Percentiles rank a stretch among this genome's conserved stretches.
Conservation (phyloP, 768 basidiomycete genomes). For the Mycena metata region DNA sequence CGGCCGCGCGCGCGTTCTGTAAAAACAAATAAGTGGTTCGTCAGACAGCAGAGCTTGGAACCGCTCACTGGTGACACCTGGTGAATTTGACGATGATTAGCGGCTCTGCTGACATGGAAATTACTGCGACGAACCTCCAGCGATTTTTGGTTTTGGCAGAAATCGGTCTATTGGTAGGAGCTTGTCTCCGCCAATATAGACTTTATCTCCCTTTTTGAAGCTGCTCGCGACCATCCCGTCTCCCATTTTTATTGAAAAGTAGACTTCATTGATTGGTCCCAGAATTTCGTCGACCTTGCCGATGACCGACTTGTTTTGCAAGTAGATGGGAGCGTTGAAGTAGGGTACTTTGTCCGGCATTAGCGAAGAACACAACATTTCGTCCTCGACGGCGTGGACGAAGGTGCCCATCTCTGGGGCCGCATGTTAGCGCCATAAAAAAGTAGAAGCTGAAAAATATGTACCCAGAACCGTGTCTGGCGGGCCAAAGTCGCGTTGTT, state of each 20-base stretch:
- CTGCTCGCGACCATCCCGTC: constrained; percentile 95
- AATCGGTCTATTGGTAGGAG: constrained; percentile 96
- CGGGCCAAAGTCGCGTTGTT: constrained; percentile 81
- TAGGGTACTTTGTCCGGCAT: constrained; percentile 94
- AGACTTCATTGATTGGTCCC: constrained; percentile 99
- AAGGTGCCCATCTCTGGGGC: constrained; percentile 90
- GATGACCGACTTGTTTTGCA: constrained; percentile 95
- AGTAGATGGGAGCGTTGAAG: constrained; percentile 98
- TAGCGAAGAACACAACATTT: constrained; percentile 94
- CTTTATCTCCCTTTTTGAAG: constrained; percentile 98
- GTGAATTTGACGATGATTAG: constrained; percentile 5
- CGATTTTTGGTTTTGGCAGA: constrained; percentile 93
- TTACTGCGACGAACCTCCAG: constrained; percentile 63
- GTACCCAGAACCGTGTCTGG: constrained; percentile 84
- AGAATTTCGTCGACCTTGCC: constrained; percentile 99
- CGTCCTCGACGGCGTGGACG: constrained; percentile 95
- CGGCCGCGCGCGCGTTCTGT: constrained; percentile 59
- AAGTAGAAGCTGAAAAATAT: constrained; percentile 35
- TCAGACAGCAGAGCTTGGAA: not conserved
- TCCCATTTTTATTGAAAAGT: constrained; percentile 97
- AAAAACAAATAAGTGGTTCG: constrained; percentile 20
- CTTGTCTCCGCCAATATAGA: constrained; percentile 98
- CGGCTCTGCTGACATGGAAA: constrained; percentile 1
- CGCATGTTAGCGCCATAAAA: constrained; percentile 30
- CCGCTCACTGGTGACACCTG: constrained; percentile 66